Conservation (phyloP, 768 basidiomycete genomes). For the Leccinum subgranulosum region DNA sequence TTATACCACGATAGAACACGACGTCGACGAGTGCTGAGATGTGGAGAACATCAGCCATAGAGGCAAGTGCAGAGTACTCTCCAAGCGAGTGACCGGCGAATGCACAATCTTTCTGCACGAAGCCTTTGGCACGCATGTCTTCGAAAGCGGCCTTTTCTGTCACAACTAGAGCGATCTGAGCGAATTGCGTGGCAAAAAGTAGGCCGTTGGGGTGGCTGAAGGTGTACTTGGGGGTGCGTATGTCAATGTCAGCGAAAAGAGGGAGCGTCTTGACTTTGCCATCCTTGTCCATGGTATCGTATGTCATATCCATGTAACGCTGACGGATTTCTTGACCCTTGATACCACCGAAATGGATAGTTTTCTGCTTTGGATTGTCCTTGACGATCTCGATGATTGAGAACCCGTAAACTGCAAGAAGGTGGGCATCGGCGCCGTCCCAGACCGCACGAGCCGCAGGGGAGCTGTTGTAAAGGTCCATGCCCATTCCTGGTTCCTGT, state of each 20-base stretch:
- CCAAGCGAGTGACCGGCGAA: slow-evolving; percentile 99
- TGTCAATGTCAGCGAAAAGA: slow-evolving; percentile 92
- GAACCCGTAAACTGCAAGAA: slow-evolving; percentile 95
- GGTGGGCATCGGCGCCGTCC: slow-evolving; percentile 93
- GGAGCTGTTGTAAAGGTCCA: slow-evolving; percentile 93
- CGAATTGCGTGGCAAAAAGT: slow-evolving; percentile 97
- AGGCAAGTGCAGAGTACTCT: slow-evolving; percentile 97
- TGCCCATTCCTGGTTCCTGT: slow-evolving; percentile 98
- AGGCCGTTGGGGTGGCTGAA: slow-evolving; percentile 96
- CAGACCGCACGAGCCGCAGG: slow-evolving; percentile 95
- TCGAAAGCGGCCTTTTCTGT: slow-evolving; percentile 99
- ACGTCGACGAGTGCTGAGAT: slow-evolving; percentile 96
- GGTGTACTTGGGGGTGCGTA: slow-evolving; percentile 94
- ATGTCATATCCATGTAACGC: slow-evolving; percentile 99
- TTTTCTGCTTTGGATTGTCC: slow-evolving; percentile 97
- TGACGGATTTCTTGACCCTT: slow-evolving; percentile 98
- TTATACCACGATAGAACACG: slow-evolving; percentile 99
- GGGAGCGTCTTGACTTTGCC: slow-evolving; percentile 95
- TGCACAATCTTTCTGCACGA: slow-evolving; percentile 87
- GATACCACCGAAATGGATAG: slow-evolving; percentile 98
- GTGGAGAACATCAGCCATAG: slow-evolving; percentile 94
- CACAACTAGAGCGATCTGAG: slow-evolving; percentile 96
- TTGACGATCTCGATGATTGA: slow-evolving; percentile 99
- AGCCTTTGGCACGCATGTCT: slow-evolving; percentile 95
- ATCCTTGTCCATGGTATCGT: slow-evolving; percentile 95